Conservation (phyloP, 768 basidiomycete species). For the Russula olivacea region DNA sequence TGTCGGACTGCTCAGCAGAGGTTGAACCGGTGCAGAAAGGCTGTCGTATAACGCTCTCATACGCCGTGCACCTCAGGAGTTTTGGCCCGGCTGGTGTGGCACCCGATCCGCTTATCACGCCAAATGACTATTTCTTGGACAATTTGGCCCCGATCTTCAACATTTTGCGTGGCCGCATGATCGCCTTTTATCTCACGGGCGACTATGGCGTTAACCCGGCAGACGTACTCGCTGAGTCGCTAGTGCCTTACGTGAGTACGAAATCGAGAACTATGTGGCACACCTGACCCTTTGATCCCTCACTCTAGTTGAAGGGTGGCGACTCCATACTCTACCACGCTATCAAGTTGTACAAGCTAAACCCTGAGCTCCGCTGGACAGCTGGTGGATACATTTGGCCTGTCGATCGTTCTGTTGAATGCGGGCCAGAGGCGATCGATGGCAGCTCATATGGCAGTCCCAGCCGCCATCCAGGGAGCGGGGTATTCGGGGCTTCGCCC, state of each 20-base stretch:
- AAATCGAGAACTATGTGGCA: neutral
- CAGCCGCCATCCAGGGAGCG: slow-evolving; percentile 41
- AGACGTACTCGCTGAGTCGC: slow-evolving; percentile 58
- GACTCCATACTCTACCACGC: slow-evolving; percentile 73
- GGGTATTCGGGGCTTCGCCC: slow-evolving; percentile 36
- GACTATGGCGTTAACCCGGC: slow-evolving; percentile 69
- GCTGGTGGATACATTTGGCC: slow-evolving; percentile 84
- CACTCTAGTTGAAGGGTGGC: slow-evolving; percentile 61
- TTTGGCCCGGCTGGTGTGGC: slow-evolving; percentile 50
- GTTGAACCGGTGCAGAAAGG: slow-evolving; percentile 67
- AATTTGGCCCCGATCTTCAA: slow-evolving; percentile 66
- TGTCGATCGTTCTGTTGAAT: slow-evolving; percentile 61
- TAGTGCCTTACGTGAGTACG: slow-evolving; percentile 61
- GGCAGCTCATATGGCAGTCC: slow-evolving; percentile 30
- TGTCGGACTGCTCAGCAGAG: slow-evolving; percentile 69
- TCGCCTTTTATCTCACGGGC: slow-evolving; percentile 66
- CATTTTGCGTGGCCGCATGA: slow-evolving; percentile 59
- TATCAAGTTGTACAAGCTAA: slow-evolving; percentile 68
- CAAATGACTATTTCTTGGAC: slow-evolving; percentile 71
- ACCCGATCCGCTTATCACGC: slow-evolving; percentile 60
- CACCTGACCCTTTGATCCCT: slow-evolving; percentile 1
- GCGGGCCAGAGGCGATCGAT: slow-evolving; percentile 40
- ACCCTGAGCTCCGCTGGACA: slow-evolving; percentile 71
- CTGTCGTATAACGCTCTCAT: slow-evolving; percentile 62
- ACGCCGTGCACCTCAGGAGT: slow-evolving; percentile 62